Evolutionary conservation across 1,284 basidiomycete species (phyloP).

Genomic region (Garcileccinum viscosum): DNA sequence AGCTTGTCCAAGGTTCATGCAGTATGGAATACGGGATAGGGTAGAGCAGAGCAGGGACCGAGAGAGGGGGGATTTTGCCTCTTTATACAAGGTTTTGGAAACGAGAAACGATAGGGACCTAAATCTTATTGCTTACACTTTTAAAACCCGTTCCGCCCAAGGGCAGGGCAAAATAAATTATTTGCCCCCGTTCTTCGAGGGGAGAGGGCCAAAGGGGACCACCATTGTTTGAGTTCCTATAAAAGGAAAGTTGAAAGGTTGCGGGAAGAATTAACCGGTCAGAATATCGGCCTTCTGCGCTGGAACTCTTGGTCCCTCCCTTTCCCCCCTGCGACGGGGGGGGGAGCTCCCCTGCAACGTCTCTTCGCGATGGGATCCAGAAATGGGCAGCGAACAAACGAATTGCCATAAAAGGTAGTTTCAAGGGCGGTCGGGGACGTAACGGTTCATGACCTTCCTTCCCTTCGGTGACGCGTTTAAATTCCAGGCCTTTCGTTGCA

Average conservation of each 20-base stretch:
- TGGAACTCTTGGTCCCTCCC: conserved; percentile 33
- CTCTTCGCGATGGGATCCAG: conserved; percentile 38
- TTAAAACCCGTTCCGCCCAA: conserved; percentile 35
- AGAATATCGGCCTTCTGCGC: conserved; percentile 40
- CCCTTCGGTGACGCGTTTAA: conserved; percentile 39
- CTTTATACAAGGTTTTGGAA: conserved; percentile 43
- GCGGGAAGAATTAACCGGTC: conserved; percentile 34
- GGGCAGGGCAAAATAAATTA: conserved; percentile 10
- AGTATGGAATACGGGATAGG: conserved; percentile 4
- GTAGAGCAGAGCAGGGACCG: conserved; percentile 35
- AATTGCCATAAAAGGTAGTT: conserved; percentile 59
- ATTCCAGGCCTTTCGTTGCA: conserved; percentile 26
- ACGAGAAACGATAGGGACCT: conserved; percentile 2
- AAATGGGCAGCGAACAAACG: conserved; percentile 55
- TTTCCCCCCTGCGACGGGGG: conserved; percentile 32
- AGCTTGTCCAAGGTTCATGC: conserved; percentile 40
- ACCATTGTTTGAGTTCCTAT: conserved; percentile 40
- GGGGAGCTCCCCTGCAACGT: conserved; percentile 18
- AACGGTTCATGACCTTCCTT: conserved; percentile 36
- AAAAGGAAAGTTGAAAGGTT: conserved; percentile 39
- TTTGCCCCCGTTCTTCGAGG: conserved; percentile 13
- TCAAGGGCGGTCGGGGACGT: conserved; percentile 53
- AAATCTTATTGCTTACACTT: conserved; percentile 39
- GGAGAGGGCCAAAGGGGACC: conserved; percentile 8
- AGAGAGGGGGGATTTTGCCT: conserved; percentile 16